A percentile compares a stretch with the other conserved stretches of the same genome.
Conservation (phyloP, 179 eudicot genomes). For the Silene coronaria region DNA sequence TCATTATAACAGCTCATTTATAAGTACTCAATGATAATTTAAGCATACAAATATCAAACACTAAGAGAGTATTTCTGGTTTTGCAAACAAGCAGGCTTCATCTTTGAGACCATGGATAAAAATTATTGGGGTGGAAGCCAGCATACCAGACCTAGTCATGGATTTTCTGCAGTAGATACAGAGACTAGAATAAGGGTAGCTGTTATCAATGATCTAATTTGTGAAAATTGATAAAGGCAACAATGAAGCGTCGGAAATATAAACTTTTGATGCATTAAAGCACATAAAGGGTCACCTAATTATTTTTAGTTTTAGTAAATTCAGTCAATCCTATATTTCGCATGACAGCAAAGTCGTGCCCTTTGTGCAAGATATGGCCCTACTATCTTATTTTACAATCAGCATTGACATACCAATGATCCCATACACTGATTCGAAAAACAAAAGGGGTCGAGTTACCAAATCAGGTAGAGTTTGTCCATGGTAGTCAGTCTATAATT, state of each 20-base stretch:
- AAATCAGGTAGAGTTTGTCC: neutral
- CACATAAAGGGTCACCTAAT: neutral
- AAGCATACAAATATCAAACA: neutral
- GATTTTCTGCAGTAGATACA: neutral
- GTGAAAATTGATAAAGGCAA: neutral
- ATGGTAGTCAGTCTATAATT: neutral
- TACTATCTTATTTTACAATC: neutral
- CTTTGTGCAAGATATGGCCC: neutral
- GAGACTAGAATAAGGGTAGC: neutral
- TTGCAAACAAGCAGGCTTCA: neutral
- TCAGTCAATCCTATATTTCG: neutral
- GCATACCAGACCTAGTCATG: slow-evolving; percentile 3
- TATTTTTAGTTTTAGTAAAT: neutral
- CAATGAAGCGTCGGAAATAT: neutral
- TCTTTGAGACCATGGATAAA: neutral
- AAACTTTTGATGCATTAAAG: neutral
- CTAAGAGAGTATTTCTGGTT: neutral
- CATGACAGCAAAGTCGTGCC: neutral
- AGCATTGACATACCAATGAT: neutral
- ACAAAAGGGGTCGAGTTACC: neutral
- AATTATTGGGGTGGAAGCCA: slow-evolving; percentile 5
- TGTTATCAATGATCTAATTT: neutral
- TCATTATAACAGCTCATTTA: neutral
- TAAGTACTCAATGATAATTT: neutral
- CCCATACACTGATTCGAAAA: neutral